Base-by-base conservation (phyloP, 768 basidiomycete genomes). In the Tulasnella sp. region DNA sequence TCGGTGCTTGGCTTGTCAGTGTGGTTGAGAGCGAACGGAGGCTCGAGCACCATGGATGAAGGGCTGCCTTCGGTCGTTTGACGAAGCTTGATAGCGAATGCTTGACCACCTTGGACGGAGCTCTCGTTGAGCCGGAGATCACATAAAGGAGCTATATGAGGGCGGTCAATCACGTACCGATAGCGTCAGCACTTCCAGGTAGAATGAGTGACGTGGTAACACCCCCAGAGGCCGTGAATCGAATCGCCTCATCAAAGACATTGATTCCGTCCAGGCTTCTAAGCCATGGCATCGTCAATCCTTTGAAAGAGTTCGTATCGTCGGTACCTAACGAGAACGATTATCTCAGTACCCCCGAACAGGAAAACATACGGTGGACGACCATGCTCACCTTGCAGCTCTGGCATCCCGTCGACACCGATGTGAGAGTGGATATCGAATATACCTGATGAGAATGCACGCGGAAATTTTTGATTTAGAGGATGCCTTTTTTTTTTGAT, bases 231-330 rank as follows among this genome's bases (percentile, higher is more conserved):
- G 92, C 83, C 2, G 87, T 80, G 15, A 89, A 75, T 58, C 75
- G 75, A 68, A 84, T 84, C 1, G 84, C 76, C 17, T 80, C 78
- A 67, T 94, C 92, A 61, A 91, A 87, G 0, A 88, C 91, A 68
- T 94, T 86, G 65, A 96, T 77, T 0, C 80, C 89, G 68, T 97
- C 93, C 41, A 92, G 75, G 59, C 80, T 85, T 49, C 90, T 78
- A 26, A 97, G 74, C 62, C 84, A 88, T 1, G 90, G 89, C 32
- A 82, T 65, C 59, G 86, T 76, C 3, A 87, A 79, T 0, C 84
- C 85, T 52, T 86, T 78, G 9, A 62, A 63, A 9, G 88, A 88
- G 68, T 85, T 83, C 13, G 78, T 73, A 67, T 88, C 87, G 0
- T 60, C 51, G 1, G 80, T 74, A 34, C 81, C 77, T 74, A 44